Evolutionary conservation across 2,329 filamentous ascomycete species (phyloP).

Genomic region (Alternaria ethzedia): DNA sequence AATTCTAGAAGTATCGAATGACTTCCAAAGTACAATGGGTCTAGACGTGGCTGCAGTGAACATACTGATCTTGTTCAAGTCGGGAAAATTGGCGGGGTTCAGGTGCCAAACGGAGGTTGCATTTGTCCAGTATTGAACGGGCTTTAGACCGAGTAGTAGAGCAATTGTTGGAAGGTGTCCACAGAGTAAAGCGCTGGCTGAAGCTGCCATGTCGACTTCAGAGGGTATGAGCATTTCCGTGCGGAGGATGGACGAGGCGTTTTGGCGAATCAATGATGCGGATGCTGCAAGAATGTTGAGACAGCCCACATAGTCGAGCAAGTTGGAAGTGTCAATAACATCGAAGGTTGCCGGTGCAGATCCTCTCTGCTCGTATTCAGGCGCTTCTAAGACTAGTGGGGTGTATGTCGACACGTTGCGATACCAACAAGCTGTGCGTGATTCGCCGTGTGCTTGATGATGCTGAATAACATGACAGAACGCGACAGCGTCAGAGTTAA

Average conservation of each 20-base stretch:
- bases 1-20: conserved; percentile 42
- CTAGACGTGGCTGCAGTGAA: background rate
- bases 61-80: background rate
- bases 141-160: background rate
- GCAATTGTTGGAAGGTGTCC: conserved; percentile 48
- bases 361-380: conserved; percentile 49
- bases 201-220: conserved; percentile 32
- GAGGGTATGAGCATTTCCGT: conserved; percentile 56
- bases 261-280: conserved; percentile 55
- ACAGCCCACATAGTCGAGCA: background rate
- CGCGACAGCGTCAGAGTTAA: background rate
- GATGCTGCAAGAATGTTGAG: conserved; percentile 47
- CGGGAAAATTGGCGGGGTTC: background rate
- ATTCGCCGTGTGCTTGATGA: background rate
- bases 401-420: conserved; percentile 51
- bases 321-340: conserved; percentile 59
- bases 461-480: background rate
- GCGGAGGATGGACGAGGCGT: conserved; percentile 36
- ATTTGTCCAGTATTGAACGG: background rate
- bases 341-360: conserved; percentile 57
- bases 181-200: conserved; percentile 54
- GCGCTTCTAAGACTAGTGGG: conserved; percentile 52
- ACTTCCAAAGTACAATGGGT: conserved; percentile 35
- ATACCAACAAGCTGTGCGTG: conserved; percentile 56
- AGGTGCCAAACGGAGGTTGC: background rate